Evolutionary conservation across 306 rosid species (phyloP).

Genomic region (Argentina anserina): DNA sequence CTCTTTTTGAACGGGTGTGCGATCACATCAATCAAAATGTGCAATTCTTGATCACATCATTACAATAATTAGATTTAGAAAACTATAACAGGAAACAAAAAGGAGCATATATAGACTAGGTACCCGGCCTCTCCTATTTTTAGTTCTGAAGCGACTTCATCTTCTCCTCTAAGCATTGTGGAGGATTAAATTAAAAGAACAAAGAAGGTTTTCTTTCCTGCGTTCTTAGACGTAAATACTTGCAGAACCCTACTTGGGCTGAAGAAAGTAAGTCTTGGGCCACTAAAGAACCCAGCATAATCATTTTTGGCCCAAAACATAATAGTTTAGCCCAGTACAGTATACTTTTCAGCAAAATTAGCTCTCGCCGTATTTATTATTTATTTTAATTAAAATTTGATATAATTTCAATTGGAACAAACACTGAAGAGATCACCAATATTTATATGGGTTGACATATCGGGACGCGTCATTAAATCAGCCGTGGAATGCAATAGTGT

Average conservation of each 20-base stretch:
- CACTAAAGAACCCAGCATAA: background rate
- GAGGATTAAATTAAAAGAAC: background rate
- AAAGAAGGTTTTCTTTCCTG: background rate
- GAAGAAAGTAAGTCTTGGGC: background rate
- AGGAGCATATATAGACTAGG: background rate
- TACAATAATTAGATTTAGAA: background rate
- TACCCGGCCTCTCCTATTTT: conserved; percentile 33
- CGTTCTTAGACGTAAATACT: background rate
- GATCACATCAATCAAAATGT: background rate
- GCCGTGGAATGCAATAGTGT: no score
- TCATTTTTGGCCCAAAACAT: no score
- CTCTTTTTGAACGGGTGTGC: background rate
- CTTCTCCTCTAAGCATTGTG: conserved; percentile 5
- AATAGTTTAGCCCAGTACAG: no score
- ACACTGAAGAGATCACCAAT: no score
- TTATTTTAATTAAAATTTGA: no score
- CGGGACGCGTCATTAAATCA: no score
- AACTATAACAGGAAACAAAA: background rate
- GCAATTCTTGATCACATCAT: background rate
- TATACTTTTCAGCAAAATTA: no score
- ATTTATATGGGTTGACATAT: no score
- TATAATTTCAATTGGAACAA: no score
- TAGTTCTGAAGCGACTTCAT: conserved; percentile 34
- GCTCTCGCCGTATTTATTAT: no score
- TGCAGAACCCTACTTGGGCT: no score